Evolutionary conservation across 345 rosid genomes (phyloP), one percentile per base, ranked within the genome.

Genomic region (Zanthoxylum bungeanum): DNA sequence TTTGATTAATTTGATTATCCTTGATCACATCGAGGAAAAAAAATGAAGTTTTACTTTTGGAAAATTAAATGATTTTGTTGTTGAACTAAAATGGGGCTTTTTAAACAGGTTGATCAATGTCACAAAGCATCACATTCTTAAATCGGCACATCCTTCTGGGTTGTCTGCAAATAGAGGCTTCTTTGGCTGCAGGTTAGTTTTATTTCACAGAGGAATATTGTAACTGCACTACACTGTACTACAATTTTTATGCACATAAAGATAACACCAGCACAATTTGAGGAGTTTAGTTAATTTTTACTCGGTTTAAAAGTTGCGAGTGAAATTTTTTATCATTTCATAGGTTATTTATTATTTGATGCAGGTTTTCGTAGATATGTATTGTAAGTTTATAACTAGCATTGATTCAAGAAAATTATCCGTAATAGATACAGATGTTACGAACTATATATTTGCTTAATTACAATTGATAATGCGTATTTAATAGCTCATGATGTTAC

Each of bases 121-220:
- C 80, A 83, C 78, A 72, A 95, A 85, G 74, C 99, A 95, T 87
- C 90, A 89, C 72, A 85, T 92, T 71, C 97, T 92, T 76, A 91
- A 89, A 83, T 92, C 99, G 60, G 99, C 99, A 25, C 99, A 95
- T 86, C 99, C 99, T 39, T 95, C 99, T 77, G 99, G 99, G 74
- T 88, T 95, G 83, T 95, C 99, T 49, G 99, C 99, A 66, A 76
- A 92, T 57, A 82, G 86, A 79, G 99, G 99, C 79, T 95, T 91
- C 87, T 95, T 95, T 73, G 90, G 93, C 71, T 95, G 99, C 97
- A 88, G 97, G 98, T 95, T 76, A 77, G 85, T 74, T 71, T 56
- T 24, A 6, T 17, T 67, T 75, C 17, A 50, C 19, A n/a, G 4
- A 9, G 47, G 30, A 63, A 58, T 44, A 31, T 30, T 1, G 28